These are phyloP conservation scores for Solanum etuberosum DNA, from an alignment of 257 asterid species.

Conservation along the genomic window DNA sequence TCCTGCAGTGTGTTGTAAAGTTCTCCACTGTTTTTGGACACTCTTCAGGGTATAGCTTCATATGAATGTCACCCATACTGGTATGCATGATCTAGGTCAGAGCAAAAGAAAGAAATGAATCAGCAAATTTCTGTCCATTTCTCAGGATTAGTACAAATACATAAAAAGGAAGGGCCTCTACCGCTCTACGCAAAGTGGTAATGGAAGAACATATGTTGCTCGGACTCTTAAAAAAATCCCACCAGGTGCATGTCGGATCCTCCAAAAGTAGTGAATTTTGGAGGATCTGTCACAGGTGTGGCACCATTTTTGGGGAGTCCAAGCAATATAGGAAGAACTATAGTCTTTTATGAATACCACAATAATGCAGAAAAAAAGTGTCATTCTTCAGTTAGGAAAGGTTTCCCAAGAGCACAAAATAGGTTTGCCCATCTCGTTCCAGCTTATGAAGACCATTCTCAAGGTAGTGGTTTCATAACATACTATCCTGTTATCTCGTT, in stretches of 20 bases:
- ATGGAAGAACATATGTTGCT: not conserved
- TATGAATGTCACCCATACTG: conserved; percentile 94
- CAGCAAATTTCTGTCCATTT: not conserved
- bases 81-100: conserved; percentile 72
- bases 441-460: not conserved
- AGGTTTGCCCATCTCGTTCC: not conserved
- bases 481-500: not conserved
- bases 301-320: not conserved
- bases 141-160: not conserved
- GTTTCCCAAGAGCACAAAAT: not conserved
- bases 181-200: not conserved
- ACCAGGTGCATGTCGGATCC: not conserved
- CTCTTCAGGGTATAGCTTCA: conserved; percentile 93
- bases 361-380: not conserved
- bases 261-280: not conserved
- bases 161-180: not conserved
- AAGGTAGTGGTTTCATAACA: not conserved
- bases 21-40: conserved; percentile 98
- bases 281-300: not conserved
- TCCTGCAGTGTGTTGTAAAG: conserved; percentile 93
- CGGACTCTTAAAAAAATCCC: not conserved
- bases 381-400: not conserved
- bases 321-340: not conserved
- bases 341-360: not conserved
- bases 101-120: not conserved